phyloP scores from a whole-genome alignment of 2,329 filamentous ascomycete species.

The Aspergillus quadricinctus region DNA sequence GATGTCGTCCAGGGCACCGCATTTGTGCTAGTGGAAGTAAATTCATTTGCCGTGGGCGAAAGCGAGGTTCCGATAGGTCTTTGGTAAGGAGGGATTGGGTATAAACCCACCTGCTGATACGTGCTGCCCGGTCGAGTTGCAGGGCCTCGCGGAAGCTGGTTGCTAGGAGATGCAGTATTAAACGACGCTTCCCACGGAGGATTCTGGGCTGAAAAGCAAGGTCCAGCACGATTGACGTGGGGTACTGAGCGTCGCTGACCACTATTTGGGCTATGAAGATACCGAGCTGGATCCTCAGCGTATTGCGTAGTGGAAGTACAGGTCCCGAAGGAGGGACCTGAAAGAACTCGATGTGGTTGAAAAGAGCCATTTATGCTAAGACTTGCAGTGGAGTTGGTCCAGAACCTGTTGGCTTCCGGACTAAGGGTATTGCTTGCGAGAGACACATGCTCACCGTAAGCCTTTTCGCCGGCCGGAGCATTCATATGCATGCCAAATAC shows the following conservation, averaged over 20 bases:
- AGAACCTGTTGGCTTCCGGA: constrained; percentile 29
- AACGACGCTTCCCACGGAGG: constrained; percentile 34
- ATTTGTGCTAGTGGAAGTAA: constrained; percentile 49
- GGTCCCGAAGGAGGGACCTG: constrained; percentile 27
- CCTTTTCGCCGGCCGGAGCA: constrained; percentile 22
- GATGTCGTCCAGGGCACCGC: constrained; percentile 31
- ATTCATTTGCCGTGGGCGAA: constrained; percentile 70
- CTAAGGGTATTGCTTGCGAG: constrained; percentile 16
- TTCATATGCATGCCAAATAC: constrained; percentile 24
- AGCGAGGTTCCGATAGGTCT: constrained; percentile 61
- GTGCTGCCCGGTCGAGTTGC: constrained; percentile 24
- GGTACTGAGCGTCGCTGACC: constrained; percentile 27
- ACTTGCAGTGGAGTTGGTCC: constrained; percentile 22
- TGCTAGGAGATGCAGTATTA: constrained; percentile 20
- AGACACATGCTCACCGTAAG: constrained; percentile 21
- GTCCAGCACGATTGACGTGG: constrained; percentile 28
- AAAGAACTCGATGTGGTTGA: constrained; percentile 32
- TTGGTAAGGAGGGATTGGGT: constrained; percentile 42
- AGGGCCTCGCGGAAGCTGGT: constrained; percentile 24
- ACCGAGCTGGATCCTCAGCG: constrained; percentile 28
- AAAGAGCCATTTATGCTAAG: constrained; percentile 19
- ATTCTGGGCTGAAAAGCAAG: constrained; percentile 30
- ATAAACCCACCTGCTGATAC: constrained; percentile 35
- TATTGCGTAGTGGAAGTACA: constrained; percentile 27
- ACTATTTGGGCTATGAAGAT: constrained; percentile 20